Percentiles rank a stretch among this genome's conserved stretches.
Evolutionary conservation across 2,329 filamentous ascomycete species (phyloP).

Genomic region (Camptophora hylomeconis): DNA sequence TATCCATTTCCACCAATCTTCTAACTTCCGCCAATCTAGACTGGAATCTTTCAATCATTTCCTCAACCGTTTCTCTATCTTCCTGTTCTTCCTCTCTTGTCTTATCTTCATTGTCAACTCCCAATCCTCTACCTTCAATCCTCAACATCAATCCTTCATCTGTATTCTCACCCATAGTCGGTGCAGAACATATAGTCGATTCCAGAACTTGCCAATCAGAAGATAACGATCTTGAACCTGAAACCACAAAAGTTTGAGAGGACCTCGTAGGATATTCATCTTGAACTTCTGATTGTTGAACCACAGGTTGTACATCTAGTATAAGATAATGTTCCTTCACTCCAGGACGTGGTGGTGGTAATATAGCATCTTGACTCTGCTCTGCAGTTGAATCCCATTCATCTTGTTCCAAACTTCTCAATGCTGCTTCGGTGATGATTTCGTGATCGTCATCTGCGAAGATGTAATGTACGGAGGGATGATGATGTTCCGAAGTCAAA

Average conservation of each 20-base stretch:
- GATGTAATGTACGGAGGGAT: conserved; percentile 81
- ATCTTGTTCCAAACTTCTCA: conserved; percentile 37
- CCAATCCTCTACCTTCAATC: conserved; percentile 24
- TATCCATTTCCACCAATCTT: conserved; percentile 17
- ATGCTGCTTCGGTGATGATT: conserved; percentile 53
- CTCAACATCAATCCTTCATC: conserved; percentile 31
- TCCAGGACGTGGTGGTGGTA: conserved; percentile 34
- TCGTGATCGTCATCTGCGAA: conserved; percentile 86
- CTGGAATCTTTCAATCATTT: conserved; percentile 35
- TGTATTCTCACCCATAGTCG: conserved; percentile 47
- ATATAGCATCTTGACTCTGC: conserved; percentile 20
- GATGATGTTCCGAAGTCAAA: conserved; percentile 59
- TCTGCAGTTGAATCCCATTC: conserved; percentile 8
- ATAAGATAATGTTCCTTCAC: conserved; percentile 44
- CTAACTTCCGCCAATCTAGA: conserved; percentile 31
- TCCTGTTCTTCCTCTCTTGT: conserved; percentile 17
- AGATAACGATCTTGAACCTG: conserved; percentile 58
- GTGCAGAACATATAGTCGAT: conserved; percentile 43
- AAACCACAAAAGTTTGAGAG: no score
- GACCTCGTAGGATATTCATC: conserved; percentile 59
- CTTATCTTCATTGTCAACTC: conserved; percentile 16
- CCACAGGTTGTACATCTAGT: conserved; percentile 35
- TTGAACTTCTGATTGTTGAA: conserved; percentile 47
- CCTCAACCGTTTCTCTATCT: conserved; percentile 26
- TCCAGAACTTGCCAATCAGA: conserved; percentile 57